Evolutionary conservation across 2,329 filamentous ascomycete species (phyloP).

Genomic region (Aspergillus versicolor): DNA sequence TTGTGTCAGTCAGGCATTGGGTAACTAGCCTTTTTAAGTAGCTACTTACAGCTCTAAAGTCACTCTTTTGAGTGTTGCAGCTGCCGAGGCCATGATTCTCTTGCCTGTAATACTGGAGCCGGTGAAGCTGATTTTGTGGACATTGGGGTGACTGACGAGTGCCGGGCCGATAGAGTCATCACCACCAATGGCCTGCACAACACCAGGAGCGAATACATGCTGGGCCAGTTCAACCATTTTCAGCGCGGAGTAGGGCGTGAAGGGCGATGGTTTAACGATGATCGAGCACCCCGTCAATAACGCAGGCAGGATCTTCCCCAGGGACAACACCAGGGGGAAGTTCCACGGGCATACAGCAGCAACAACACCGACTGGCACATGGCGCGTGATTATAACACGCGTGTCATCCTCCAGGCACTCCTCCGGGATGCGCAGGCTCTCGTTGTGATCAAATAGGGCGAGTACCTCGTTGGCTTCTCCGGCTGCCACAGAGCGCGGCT

Average conservation of each 20-base stretch:
- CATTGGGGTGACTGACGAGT: conserved; percentile 8
- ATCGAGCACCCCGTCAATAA: conserved; percentile 50
- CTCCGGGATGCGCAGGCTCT: not conserved
- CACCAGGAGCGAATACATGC: not conserved
- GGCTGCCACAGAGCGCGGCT: not conserved
- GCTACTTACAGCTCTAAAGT: conserved; percentile 35
- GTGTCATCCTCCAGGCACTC: too few relatives aligned
- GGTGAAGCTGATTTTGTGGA: conserved; percentile 19
- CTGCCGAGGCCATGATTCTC: conserved; percentile 20
- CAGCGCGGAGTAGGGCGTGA: not conserved
- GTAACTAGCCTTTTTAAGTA: too few relatives aligned
- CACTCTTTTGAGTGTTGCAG: conserved; percentile 39
- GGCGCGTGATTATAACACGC: not conserved
- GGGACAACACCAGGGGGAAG: not conserved
- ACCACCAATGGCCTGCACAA: conserved; percentile 7
- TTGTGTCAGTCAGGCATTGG: too few relatives aligned
- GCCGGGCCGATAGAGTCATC: not conserved
- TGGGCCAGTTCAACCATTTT: not conserved
- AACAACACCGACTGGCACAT: not conserved
- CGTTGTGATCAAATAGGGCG: too few relatives aligned
- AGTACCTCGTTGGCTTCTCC: too few relatives aligned
- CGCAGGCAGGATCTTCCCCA: not conserved
- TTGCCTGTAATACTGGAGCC: conserved; percentile 18
- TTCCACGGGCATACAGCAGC: not conserved
- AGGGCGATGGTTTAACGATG: conserved; percentile 39